These are phyloP conservation scores for Lasiodiplodia hormozganensis DNA, from an alignment of 2,329 filamentous ascomycete species.

Conservation along the genomic window DNA sequence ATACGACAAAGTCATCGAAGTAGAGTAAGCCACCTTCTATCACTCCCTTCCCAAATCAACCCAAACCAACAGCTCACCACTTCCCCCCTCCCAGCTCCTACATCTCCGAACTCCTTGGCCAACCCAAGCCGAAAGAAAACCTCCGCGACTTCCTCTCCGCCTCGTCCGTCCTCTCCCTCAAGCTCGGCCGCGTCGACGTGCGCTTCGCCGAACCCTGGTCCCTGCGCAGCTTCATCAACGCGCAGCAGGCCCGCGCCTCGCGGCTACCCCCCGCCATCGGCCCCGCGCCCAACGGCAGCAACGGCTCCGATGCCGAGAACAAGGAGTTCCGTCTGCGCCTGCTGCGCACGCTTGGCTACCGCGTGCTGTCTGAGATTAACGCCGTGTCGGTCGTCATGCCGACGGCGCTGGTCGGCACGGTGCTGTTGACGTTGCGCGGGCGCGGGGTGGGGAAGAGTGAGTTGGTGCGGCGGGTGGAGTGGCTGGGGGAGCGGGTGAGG, in stretches of 20 bases:
- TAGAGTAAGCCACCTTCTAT: slow-evolving; percentile 67
- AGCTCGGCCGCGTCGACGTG: slow-evolving; percentile 90
- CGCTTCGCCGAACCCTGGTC: slow-evolving; percentile 98
- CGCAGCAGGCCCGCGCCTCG: slow-evolving; percentile 70
- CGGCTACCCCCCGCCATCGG: slow-evolving; percentile 44
- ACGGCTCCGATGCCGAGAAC: slow-evolving; percentile 19
- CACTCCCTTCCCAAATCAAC: too few relatives aligned
- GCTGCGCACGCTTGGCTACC: slow-evolving; percentile 86
- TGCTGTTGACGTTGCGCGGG: slow-evolving; percentile 87
- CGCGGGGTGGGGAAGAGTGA: slow-evolving; percentile 90
- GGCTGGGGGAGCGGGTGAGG: slow-evolving; percentile 81
- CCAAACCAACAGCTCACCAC: too few relatives aligned
- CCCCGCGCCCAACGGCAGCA: not conserved
- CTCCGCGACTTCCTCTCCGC: slow-evolving; percentile 86
- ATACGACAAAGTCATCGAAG: slow-evolving; percentile 99
- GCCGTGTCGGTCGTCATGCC: slow-evolving; percentile 97
- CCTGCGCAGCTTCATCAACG: slow-evolving; percentile 77
- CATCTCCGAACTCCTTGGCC: slow-evolving; percentile 89
- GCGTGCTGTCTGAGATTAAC: slow-evolving; percentile 93
- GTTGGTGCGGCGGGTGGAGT: slow-evolving; percentile 84
- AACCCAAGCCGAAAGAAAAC: slow-evolving; percentile 96
- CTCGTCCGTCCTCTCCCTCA: slow-evolving; percentile 86
- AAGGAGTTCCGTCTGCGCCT: slow-evolving; percentile 69
- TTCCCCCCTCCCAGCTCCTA: slow-evolving; percentile 69
- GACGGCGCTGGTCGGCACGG: slow-evolving; percentile 92